Evolutionary conservation across 164 flowering plant genomes (phyloP).

Genomic region (Santalum album): DNA sequence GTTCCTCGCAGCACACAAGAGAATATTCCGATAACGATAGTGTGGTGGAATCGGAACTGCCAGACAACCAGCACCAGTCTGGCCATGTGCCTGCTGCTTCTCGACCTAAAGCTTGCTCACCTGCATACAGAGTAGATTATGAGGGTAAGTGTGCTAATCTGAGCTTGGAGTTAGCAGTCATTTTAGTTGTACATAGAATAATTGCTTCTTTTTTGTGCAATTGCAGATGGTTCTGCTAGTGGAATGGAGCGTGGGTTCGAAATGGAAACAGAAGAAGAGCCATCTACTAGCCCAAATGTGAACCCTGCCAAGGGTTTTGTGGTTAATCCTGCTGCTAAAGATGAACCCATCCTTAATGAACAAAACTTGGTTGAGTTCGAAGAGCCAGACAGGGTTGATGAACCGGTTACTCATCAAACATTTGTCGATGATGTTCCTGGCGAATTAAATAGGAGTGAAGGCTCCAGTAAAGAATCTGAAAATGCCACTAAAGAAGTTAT

Average conservation of each 20-base stretch:
- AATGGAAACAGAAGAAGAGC: background rate
- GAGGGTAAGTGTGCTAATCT: conserved; percentile 3
- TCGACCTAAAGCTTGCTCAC: conserved; percentile 1
- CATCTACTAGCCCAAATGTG: background rate
- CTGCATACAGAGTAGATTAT: background rate
- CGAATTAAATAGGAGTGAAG: background rate
- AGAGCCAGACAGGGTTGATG: background rate
- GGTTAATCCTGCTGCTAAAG: background rate
- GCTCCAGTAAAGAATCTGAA: background rate
- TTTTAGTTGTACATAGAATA: background rate
- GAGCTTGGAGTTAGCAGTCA: background rate
- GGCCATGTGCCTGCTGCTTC: background rate
- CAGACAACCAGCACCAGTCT: background rate
- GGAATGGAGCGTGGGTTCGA: background rate
- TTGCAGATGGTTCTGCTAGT: background rate
- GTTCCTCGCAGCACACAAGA: background rate
- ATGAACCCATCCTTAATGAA: background rate
- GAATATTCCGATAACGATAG: background rate
- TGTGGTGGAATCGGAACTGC: background rate
- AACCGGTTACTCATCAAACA: background rate
- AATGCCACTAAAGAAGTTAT: background rate
- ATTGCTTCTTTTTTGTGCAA: background rate
- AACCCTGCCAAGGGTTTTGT: background rate
- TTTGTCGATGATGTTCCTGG: background rate
- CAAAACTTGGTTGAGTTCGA: background rate